Evolutionary conservation across 2,329 filamentous ascomycete species (phyloP).

Genomic region (Fusarium sp.): DNA sequence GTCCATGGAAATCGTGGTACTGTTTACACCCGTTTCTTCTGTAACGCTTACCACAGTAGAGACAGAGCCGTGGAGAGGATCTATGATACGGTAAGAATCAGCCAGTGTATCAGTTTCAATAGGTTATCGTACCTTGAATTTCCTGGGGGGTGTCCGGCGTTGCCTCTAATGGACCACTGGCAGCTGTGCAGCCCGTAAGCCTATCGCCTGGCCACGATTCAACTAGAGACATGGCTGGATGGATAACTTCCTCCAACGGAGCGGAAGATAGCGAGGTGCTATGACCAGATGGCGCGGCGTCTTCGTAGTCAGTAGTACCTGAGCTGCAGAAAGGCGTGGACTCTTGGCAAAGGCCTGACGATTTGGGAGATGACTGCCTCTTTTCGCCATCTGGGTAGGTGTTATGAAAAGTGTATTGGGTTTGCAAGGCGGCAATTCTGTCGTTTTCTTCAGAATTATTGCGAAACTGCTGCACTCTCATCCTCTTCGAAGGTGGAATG

Average conservation of each 20-base stretch:
- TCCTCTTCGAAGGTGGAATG: not conserved
- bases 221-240: not conserved
- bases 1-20: not conserved
- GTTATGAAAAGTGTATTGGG: not conserved
- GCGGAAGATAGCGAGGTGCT: not conserved
- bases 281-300: not conserved
- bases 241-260: not conserved
- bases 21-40: not conserved
- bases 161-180: not conserved
- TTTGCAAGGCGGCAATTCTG: not conserved
- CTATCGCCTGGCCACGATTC: not conserved
- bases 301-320: not conserved
- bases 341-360: not conserved
- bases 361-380: not conserved
- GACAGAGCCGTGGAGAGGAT: not conserved
- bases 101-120: not conserved
- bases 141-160: not conserved
- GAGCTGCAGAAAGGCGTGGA: not conserved
- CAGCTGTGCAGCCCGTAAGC: not conserved
- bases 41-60: not conserved
- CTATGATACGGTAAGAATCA: not conserved
- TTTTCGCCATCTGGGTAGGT: not conserved
- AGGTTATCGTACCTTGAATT: not conserved
- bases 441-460: not conserved
- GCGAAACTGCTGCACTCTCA: not conserved